Percentiles rank a stretch among this genome's conserved stretches.
Conservation (phyloP, 2,329 filamentous ascomycete species). For the Coccinonectria pachysandricola region DNA sequence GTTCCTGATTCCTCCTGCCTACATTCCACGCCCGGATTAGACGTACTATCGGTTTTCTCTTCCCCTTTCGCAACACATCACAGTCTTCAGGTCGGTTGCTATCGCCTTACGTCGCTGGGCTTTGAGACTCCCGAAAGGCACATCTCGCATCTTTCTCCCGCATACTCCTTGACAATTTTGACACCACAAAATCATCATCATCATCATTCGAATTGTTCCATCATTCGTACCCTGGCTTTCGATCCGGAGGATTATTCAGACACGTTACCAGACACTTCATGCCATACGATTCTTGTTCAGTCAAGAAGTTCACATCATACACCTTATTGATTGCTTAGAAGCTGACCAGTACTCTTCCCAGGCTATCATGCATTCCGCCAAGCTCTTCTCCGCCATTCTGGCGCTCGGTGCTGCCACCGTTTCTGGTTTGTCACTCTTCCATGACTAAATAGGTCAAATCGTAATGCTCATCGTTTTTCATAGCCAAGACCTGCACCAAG, state of each 20-base stretch:
- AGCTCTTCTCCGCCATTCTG: slow-evolving; percentile 34
- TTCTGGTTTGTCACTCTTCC: slow-evolving; percentile 33
- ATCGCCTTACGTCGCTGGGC: slow-evolving; percentile 1
- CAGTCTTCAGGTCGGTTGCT: slow-evolving; percentile 14
- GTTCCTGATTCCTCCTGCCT: no score
- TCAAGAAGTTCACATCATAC: background rate
- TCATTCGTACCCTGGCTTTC: slow-evolving; percentile 8
- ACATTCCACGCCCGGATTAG: slow-evolving; percentile 5
- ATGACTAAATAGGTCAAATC: no score
- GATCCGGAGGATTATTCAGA: slow-evolving; percentile 3
- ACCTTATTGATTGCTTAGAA: no score
- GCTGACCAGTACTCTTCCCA: no score
- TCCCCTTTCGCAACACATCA: slow-evolving; percentile 5
- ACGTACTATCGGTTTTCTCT: slow-evolving; percentile 3
- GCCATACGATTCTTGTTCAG: no score
- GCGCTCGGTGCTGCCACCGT: slow-evolving; percentile 30
- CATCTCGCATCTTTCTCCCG: slow-evolving; percentile 1
- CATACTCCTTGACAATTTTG: slow-evolving; percentile 1
- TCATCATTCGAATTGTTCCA: slow-evolving; percentile 4
- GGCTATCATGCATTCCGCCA: slow-evolving; percentile 37
- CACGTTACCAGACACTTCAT: background rate
- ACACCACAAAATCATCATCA: slow-evolving; percentile 6
- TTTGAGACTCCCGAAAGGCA: slow-evolving; percentile 2
- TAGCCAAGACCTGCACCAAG: slow-evolving; percentile 29
- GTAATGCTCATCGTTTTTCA: no score